Conservation (phyloP, 108 stramenopile genomes). For the Cyclotella choctawhatcheeana region DNA sequence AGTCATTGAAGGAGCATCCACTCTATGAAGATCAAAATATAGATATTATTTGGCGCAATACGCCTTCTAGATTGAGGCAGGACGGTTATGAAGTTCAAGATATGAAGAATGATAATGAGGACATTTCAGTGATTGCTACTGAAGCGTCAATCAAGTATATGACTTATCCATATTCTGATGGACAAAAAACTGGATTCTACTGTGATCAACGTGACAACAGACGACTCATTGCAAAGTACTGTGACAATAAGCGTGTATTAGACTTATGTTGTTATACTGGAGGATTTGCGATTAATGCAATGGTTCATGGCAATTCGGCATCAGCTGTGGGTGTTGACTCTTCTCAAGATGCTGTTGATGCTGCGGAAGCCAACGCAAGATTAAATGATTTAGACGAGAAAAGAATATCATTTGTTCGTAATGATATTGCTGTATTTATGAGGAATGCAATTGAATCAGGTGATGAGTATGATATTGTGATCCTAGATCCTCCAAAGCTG, state of each 20-base stretch:
- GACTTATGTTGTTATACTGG: constrained; percentile 93
- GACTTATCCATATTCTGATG: constrained; percentile 68
- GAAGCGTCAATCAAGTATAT: constrained; percentile 87
- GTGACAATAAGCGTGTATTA: constrained; percentile 72
- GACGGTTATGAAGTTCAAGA: constrained; percentile 62
- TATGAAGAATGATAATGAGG: constrained; percentile 33
- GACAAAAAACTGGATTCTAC: constrained; percentile 98
- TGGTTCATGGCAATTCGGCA: constrained; percentile 62
- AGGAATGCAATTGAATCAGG: constrained; percentile 49
- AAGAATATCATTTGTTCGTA: constrained; percentile 61
- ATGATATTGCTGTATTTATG: constrained; percentile 86
- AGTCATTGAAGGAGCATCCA: constrained; percentile 47
- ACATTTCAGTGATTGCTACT: constrained; percentile 51
- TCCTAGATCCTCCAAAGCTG: constrained; percentile 95
- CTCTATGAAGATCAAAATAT: constrained; percentile 36
- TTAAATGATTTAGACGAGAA: constrained; percentile 72
- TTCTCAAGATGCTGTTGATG: constrained; percentile 83
- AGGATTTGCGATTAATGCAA: constrained; percentile 87
- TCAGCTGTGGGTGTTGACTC: constrained; percentile 83
- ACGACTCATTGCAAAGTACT: constrained; percentile 56
- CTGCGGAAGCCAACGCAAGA: constrained; percentile 68
- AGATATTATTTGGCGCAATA: constrained; percentile 77
- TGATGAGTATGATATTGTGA: constrained; percentile 79
- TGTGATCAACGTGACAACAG: constrained; percentile 97
- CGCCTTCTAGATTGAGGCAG: constrained; percentile 70